Conservation (phyloP, 768 basidiomycete species). For the Pisolithus marmoratus region DNA sequence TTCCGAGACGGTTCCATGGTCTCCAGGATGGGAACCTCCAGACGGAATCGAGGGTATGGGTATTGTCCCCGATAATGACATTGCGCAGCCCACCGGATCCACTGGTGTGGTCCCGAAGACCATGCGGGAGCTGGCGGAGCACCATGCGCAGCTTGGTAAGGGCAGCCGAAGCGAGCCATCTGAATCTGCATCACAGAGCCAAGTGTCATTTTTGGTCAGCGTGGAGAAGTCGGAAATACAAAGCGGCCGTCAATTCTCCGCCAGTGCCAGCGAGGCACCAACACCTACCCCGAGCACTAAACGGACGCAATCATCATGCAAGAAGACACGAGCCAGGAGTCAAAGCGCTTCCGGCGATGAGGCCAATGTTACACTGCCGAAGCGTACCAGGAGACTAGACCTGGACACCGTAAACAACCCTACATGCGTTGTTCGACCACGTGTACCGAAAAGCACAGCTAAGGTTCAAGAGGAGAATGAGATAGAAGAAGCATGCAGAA, state of each 20-base stretch:
- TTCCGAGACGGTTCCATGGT: not conserved
- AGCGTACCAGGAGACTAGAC: constrained; percentile 28
- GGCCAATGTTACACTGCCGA: constrained; percentile 18
- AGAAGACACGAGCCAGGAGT: constrained; percentile 21
- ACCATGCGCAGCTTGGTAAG: constrained; percentile 14
- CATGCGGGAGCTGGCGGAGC: constrained; percentile 60
- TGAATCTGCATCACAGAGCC: not conserved
- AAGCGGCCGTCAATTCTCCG: not conserved
- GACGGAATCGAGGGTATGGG: not conserved
- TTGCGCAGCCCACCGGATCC: not conserved
- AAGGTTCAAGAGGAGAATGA: constrained; percentile 44
- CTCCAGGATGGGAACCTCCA: constrained; percentile 15
- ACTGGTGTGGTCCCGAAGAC: constrained; percentile 41
- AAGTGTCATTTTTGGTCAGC: not conserved
- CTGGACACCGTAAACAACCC: constrained; percentile 15
- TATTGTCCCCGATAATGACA: not conserved
- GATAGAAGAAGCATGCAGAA: constrained; percentile 44
- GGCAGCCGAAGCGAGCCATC: constrained; percentile 15
- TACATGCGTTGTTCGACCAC: constrained; percentile 54
- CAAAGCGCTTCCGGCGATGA: constrained; percentile 20
- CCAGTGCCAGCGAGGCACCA: constrained; percentile 7
- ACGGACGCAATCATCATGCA: constrained; percentile 15
- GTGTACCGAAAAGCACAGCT: constrained; percentile 46
- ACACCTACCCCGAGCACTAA: constrained; percentile 3
- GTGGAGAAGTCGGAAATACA: constrained; percentile 2